A percentile compares a stretch with the other conserved stretches of the same genome.
These are phyloP conservation scores for Herpomyces periplanetae DNA, from an alignment of 2,329 filamentous ascomycete species.

Conservation along the genomic window DNA sequence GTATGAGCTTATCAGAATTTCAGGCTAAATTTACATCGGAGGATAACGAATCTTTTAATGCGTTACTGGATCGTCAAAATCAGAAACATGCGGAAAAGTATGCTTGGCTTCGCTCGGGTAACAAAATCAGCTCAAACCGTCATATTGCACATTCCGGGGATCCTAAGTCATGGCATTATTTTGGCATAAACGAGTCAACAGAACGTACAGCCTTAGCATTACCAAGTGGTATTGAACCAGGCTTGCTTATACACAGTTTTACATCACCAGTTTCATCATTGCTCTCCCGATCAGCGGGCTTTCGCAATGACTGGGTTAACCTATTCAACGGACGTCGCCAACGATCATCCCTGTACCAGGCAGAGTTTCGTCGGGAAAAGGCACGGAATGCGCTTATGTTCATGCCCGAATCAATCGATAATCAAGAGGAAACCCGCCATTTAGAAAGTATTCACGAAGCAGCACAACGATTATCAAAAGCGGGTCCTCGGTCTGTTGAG, in stretches of 20 bases:
- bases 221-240: no score
- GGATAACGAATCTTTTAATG: slow-evolving; percentile 89
- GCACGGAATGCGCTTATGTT: slow-evolving; percentile 75
- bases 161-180: no score
- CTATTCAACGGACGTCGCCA: no score
- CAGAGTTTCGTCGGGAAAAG: no score
- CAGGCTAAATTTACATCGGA: slow-evolving; percentile 84
- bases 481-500: slow-evolving; percentile 32
- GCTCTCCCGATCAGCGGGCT: no score
- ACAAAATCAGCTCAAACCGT: slow-evolving; percentile 29
- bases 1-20: slow-evolving; percentile 45
- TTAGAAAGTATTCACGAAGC: slow-evolving; percentile 20
- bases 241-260: no score
- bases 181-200: no score
- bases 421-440: slow-evolving; percentile 14
- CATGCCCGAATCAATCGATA: slow-evolving; percentile 20
- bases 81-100: slow-evolving; percentile 45
- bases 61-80: slow-evolving; percentile 62
- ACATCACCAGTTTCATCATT: no score
- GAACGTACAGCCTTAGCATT: no score
- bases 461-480: slow-evolving; percentile 26
- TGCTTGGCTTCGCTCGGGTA: slow-evolving; percentile 52
- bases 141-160: slow-evolving; percentile 15
- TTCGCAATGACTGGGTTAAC: no score
- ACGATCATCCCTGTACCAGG: no score